Conservation (phyloP, 2,329 filamentous ascomycete species). For the Gyromitra esculenta region DNA sequence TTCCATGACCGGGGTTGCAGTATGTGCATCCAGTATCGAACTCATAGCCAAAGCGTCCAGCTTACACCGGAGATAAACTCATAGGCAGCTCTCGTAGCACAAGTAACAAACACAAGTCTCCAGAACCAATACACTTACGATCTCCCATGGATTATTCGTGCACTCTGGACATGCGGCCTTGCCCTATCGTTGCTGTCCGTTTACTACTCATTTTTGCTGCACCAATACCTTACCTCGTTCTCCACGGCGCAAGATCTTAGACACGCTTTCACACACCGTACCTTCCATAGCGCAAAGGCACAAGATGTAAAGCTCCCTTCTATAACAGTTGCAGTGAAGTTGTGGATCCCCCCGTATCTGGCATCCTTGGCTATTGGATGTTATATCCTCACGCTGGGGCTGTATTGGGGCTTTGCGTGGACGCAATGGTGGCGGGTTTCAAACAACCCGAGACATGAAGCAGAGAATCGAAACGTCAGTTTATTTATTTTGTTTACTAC, state of each 20-base stretch:
- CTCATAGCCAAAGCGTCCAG: neutral
- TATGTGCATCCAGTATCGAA: neutral
- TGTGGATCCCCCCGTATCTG: slow-evolving; percentile 41
- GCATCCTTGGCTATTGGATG: slow-evolving; percentile 34
- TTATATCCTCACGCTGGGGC: slow-evolving; percentile 43
- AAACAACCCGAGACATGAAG: neutral
- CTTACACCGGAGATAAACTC: neutral
- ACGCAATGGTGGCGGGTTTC: slow-evolving; percentile 8
- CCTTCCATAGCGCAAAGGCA: neutral
- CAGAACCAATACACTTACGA: slow-evolving; percentile 31
- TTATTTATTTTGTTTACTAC: neutral
- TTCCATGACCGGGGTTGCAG: slow-evolving; percentile 44
- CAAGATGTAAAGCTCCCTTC: slow-evolving; percentile 7
- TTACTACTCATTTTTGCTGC: slow-evolving; percentile 47
- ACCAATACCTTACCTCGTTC: slow-evolving; percentile 37
- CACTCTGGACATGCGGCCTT: slow-evolving; percentile 40
- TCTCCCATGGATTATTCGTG: slow-evolving; percentile 43
- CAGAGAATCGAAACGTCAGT: slow-evolving; percentile 39
- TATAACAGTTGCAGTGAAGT: slow-evolving; percentile 31
- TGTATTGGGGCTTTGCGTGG: slow-evolving; percentile 48
- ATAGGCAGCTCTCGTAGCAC: slow-evolving; percentile 42
- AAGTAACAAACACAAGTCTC: slow-evolving; percentile 35
- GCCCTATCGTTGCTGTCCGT: slow-evolving; percentile 35
- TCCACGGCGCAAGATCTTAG: slow-evolving; percentile 22
- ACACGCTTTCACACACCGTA: slow-evolving; percentile 36